Base-by-base conservation (phyloP, 2,329 filamentous ascomycete genomes). In the Paraphaeosphaeria minitans region DNA sequence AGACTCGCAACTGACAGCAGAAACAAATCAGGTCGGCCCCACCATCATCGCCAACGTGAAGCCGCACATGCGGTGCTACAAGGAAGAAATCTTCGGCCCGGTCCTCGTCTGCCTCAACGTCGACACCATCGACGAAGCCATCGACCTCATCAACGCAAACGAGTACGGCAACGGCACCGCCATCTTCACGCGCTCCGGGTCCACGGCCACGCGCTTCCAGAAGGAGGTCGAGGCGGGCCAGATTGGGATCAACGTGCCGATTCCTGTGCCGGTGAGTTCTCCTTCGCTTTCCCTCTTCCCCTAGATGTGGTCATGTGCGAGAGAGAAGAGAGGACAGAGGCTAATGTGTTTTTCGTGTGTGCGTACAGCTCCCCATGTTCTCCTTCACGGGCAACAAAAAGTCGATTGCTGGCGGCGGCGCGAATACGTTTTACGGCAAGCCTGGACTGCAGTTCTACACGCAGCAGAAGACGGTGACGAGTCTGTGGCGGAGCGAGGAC, bases 381-480 rank as follows among this genome's bases (percentile, higher is more conserved):
- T 83, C 80, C 60, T 87, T 87, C 77, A 88, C 86, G 2, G 86
- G 86, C 19, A 89, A 89, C 76, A 85, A 99, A 88, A 93, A 90
- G 84, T 92, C 88, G 72, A 84, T 98, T 57, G 95, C 95, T 0
- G 95, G 94, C 55, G 93, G 93, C 53, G 94, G 95, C 61, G 90
- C 91, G 39, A 96, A 87, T 80, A 96, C 93, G 16, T 98, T 99
- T 77, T 99, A 99, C 79, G 95, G 95, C 66, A 90, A 91, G 79
- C 92, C 93, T 0, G 95, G 94, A 24, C 80, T 99, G 75, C 89
- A 91, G 75, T 99, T 99, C 76, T 98, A 96, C 79, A 99, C 95
- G 3, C 95, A 98, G 81, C 86, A 91, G 74, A 98, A 99, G 90
- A 99, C 95, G 2, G 95, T 99, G 50, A 99, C 95, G 54, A 89